These are phyloP conservation scores for Dactylellina sp. DNA, from an alignment of 2,329 filamentous ascomycete species.

Conservation along the genomic window DNA sequence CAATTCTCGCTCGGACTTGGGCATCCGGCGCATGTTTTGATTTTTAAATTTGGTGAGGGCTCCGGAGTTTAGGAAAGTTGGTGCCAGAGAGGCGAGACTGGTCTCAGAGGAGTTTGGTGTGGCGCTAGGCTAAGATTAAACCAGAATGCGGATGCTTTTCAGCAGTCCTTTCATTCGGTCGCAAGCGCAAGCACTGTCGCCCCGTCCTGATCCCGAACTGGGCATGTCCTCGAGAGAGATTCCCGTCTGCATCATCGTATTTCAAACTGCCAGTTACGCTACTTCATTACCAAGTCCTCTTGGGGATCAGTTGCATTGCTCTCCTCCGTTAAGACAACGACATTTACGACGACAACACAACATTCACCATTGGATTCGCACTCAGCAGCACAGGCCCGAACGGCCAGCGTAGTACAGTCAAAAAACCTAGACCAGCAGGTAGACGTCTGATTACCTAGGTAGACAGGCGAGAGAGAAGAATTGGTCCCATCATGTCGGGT, in stretches of 20 bases:
- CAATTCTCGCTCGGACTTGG: neutral
- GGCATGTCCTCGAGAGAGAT: neutral
- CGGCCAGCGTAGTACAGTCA: too few relatives aligned
- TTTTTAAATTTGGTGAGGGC: neutral
- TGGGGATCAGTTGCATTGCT: too few relatives aligned
- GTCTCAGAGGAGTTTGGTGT: slow-evolving; percentile 1
- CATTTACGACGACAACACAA: too few relatives aligned
- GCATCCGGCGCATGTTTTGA: too few relatives aligned
- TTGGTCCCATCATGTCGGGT: neutral
- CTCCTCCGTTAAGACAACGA: too few relatives aligned
- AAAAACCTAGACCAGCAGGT: neutral
- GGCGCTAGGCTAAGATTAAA: slow-evolving; percentile 39
- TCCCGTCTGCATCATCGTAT: too few relatives aligned
- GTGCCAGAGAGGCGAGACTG: neutral
- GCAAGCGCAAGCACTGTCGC: slow-evolving; percentile 22
- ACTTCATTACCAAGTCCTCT: too few relatives aligned
- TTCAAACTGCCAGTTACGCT: too few relatives aligned
- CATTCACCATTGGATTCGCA: too few relatives aligned
- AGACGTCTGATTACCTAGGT: neutral
- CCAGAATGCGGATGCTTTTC: slow-evolving; percentile 46
- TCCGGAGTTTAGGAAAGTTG: slow-evolving; percentile 30
- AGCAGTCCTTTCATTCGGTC: slow-evolving; percentile 46
- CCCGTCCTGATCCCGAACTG: slow-evolving; percentile 10
- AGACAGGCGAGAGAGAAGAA: neutral
- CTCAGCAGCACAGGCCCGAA: neutral